Conservation (phyloP, 192 early-diverging fungal genomes). For the Backusella parvicylindrica region DNA sequence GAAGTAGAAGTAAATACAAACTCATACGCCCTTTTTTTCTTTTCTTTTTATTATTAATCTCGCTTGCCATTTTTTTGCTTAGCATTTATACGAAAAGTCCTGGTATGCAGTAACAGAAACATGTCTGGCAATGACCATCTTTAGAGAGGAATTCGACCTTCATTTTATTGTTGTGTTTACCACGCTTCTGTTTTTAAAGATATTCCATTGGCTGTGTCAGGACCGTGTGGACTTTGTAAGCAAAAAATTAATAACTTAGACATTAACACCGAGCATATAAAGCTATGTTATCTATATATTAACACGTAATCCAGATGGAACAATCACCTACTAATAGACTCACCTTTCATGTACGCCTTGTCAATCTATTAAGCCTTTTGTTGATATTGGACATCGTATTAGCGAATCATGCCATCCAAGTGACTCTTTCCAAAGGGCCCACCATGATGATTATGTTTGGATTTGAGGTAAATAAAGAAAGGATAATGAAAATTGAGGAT, state of each 20-base stretch:
- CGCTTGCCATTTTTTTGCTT: background rate
- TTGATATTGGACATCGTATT: conserved; percentile 71
- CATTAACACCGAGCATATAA: too few species aligned
- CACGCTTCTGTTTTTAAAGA: conserved; percentile 86
- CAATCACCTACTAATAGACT: conserved; percentile 63
- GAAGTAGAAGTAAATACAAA: conserved; percentile 80
- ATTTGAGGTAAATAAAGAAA: conserved; percentile 69
- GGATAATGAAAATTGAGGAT: background rate
- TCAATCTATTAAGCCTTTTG: conserved; percentile 62
- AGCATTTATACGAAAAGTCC: conserved; percentile 95
- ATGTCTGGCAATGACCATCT: conserved; percentile 92
- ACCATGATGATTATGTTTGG: conserved; percentile 98
- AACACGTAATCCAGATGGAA: conserved; percentile 62
- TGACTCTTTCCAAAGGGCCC: conserved; percentile 63
- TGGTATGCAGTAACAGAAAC: conserved; percentile 99
- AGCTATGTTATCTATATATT: background rate
- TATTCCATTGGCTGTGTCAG: conserved; percentile 95
- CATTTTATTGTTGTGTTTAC: conserved; percentile 83
- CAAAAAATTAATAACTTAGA: too few species aligned
- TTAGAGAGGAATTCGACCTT: conserved; percentile 92
- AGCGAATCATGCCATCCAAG: conserved; percentile 63
- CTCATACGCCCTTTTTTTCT: background rate
- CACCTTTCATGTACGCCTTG: conserved; percentile 72
- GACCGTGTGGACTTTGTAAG: conserved; percentile 87
- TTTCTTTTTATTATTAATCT: background rate